A percentile compares a stretch with the other conserved stretches of the same genome.
phyloP scores from a whole-genome alignment of 2,329 filamentous ascomycete species.

The Didymella exigua region DNA sequence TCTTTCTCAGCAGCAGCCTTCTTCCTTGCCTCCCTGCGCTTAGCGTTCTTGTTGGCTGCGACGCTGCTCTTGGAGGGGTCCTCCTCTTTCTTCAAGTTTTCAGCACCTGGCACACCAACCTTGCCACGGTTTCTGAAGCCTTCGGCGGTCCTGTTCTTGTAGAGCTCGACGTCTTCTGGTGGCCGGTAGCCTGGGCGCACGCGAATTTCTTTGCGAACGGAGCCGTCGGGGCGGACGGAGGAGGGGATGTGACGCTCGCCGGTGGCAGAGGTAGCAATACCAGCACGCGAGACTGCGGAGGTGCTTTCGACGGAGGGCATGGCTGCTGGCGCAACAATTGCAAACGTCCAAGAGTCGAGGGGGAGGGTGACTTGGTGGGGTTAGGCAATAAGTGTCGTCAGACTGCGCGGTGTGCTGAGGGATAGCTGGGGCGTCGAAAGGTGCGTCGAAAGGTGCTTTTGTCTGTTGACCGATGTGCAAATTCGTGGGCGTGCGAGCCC shows the following conservation, averaged over 20 bases:
- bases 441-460: not conserved
- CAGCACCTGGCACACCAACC: constrained; percentile 75
- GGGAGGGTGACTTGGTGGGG: not conserved
- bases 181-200: constrained; percentile 92
- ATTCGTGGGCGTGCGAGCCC: constrained; percentile 1
- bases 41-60: constrained; percentile 81
- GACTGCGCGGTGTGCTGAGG: not conserved
- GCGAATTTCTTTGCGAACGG: constrained; percentile 90
- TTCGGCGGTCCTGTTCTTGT: constrained; percentile 90
- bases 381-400: not conserved
- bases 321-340: not conserved
- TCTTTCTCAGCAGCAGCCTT: constrained; percentile 54
- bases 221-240: constrained; percentile 84
- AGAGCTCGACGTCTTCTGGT: constrained; percentile 93
- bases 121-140: constrained; percentile 78
- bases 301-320: constrained; percentile 43
- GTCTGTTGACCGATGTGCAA: not conserved
- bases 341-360: not conserved
- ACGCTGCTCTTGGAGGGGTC: constrained; percentile 59
- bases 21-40: constrained; percentile 71
- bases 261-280: constrained; percentile 72
- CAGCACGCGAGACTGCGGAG: constrained; percentile 48
- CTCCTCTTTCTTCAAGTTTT: constrained; percentile 52
- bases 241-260: constrained; percentile 90
- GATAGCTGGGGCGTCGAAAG: not conserved